phyloP scores from a whole-genome alignment of 805 yeast species.

The Cyberlindnera mrakii region DNA sequence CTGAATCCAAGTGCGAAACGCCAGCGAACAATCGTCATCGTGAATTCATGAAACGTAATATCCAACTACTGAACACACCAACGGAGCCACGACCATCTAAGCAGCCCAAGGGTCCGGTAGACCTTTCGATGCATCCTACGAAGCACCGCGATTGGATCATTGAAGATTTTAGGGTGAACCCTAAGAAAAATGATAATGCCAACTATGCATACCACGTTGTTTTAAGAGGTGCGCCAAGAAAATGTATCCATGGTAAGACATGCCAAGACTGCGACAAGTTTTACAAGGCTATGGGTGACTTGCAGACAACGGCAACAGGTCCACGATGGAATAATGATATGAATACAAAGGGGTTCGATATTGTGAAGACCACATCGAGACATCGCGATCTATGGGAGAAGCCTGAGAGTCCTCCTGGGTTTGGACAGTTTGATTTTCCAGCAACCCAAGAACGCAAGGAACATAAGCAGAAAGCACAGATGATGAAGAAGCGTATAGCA shows the following conservation, averaged over 20 bases:
- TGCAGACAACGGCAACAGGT: slow-evolving; percentile 15
- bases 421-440: slow-evolving; percentile 55
- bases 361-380: slow-evolving; percentile 19
- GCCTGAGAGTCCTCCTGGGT: slow-evolving; percentile 51
- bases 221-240: slow-evolving; percentile 27
- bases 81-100: neutral
- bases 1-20: neutral
- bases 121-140: slow-evolving; percentile 15
- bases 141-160: slow-evolving; percentile 29
- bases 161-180: slow-evolving; percentile 33
- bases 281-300: slow-evolving; percentile 26
- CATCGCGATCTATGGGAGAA: slow-evolving; percentile 25
- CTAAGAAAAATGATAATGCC: slow-evolving; percentile 22
- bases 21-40: neutral
- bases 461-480: slow-evolving; percentile 29
- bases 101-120: neutral
- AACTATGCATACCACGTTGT: slow-evolving; percentile 29
- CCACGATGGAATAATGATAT: slow-evolving; percentile 24
- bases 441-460: slow-evolving; percentile 43
- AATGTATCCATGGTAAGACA: slow-evolving; percentile 29
- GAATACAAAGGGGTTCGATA: slow-evolving; percentile 6
- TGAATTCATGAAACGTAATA: neutral
- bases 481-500: slow-evolving; percentile 33
- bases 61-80: neutral
- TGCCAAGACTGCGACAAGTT: slow-evolving; percentile 30